Conservation (phyloP, 306 rosid species). For the Sicyos baderoa region DNA sequence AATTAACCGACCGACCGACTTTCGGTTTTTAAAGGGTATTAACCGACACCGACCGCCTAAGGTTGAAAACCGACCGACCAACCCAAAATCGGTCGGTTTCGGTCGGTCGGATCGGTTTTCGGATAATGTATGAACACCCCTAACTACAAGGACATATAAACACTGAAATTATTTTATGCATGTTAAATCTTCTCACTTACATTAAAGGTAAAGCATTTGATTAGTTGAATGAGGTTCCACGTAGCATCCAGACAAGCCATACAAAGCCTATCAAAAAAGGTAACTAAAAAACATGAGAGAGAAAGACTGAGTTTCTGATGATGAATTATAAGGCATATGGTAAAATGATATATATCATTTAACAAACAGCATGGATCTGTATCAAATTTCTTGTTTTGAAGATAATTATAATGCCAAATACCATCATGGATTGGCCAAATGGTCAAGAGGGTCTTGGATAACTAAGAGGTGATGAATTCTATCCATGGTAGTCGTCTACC, state of each 20-base stretch:
- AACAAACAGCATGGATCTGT: neutral
- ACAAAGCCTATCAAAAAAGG: slow-evolving; percentile 43
- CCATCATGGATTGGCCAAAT: too few species aligned
- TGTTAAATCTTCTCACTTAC: slow-evolving; percentile 47
- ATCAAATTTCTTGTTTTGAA: neutral
- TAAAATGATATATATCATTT: neutral
- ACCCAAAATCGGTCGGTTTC: too few species aligned
- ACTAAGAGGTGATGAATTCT: too few species aligned
- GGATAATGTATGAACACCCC: too few species aligned
- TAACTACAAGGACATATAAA: neutral
- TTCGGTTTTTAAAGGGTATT: too few species aligned
- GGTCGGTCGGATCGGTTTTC: too few species aligned
- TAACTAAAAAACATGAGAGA: neutral
- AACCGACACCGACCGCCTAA: too few species aligned
- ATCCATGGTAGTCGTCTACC: too few species aligned
- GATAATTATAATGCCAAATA: neutral
- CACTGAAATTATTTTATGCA: too few species aligned
- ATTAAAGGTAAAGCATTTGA: slow-evolving; percentile 46
- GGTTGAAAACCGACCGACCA: too few species aligned
- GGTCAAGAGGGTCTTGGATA: too few species aligned
- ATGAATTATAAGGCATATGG: neutral
- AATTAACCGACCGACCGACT: too few species aligned
- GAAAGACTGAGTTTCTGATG: neutral
- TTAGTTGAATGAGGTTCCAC: slow-evolving; percentile 54
- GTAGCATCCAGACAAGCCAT: slow-evolving; percentile 47